A percentile compares a stretch with the other conserved stretches of the same genome.
Evolutionary conservation across 2,329 filamentous ascomycete genomes (phyloP).

Genomic region (Zasmidium citrigriseum): DNA sequence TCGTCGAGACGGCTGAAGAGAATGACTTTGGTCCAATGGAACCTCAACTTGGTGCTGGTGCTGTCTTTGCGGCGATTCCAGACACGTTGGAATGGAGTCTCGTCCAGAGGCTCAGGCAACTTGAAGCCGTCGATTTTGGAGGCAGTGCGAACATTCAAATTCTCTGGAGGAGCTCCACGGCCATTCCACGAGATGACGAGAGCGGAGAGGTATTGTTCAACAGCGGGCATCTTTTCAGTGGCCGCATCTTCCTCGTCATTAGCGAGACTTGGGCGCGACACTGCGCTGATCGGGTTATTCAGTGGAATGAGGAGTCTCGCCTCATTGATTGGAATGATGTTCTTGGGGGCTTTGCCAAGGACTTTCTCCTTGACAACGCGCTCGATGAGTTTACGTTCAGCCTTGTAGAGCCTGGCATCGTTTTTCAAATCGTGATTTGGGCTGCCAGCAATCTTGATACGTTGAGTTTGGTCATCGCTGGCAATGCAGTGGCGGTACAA

Average conservation of each 20-base stretch:
- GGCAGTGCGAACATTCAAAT: neutral
- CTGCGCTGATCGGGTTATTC: too few species aligned
- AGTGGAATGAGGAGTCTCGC: neutral
- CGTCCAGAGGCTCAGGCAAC: neutral
- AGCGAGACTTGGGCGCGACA: too few species aligned
- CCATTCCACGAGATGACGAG: constrained; percentile 5
- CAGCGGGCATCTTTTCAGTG: too few species aligned
- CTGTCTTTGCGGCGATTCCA: neutral
- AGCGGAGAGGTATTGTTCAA: too few species aligned
- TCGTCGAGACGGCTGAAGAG: neutral
- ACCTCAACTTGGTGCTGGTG: neutral
- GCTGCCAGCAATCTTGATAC: neutral
- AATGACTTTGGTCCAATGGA: neutral
- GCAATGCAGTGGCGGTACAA: constrained; percentile 1
- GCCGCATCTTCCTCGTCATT: too few species aligned
- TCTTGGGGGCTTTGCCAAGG: neutral
- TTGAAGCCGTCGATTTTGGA: neutral
- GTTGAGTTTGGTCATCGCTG: neutral
- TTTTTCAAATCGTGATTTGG: neutral
- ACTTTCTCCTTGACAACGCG: neutral
- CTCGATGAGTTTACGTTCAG: constrained; percentile 5
- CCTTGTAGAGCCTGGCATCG: neutral
- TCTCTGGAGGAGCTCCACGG: neutral
- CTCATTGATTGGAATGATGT: constrained; percentile 4
- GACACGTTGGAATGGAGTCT: neutral